These are phyloP conservation scores for Cystofilobasidium ferigula DNA, from an alignment of 768 basidiomycete species.

Conservation along the genomic window DNA sequence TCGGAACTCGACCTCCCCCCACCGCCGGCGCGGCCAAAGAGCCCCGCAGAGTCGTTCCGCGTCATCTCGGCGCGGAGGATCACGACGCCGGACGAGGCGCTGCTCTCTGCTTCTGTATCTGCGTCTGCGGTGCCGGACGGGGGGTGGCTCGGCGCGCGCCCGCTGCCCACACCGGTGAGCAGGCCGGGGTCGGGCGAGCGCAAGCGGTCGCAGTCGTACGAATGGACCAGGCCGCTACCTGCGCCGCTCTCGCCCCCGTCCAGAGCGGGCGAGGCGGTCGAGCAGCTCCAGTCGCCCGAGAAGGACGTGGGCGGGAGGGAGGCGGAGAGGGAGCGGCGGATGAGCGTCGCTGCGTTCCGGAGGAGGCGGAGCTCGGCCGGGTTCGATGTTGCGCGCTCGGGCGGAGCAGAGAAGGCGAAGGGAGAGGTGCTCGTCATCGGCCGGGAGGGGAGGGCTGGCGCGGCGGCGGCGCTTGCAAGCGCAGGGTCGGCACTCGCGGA, in stretches of 20 bases:
- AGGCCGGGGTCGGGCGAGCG: background rate
- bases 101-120: background rate
- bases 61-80: constrained; percentile 20
- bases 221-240: background rate
- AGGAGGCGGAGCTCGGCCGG: background rate
- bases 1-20: background rate
- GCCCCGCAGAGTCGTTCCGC: constrained; percentile 22
- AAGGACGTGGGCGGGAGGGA: background rate
- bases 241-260: background rate
- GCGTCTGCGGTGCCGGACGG: background rate
- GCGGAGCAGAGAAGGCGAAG: no score
- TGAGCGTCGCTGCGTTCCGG: background rate
- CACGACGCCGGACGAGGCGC: constrained; percentile 10
- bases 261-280: background rate
- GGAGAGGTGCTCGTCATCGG: background rate
- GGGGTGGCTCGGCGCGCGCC: background rate
- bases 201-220: constrained; percentile 7
- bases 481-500: background rate
- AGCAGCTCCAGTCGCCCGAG: background rate
- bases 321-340: background rate
- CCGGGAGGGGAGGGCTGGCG: background rate
- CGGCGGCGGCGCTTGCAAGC: background rate
- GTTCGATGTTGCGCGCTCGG: background rate
- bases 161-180: no score
- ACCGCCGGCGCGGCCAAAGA: no score